Base-by-base conservation (phyloP, 805 yeast genomes). In the Candida ascalaphidarum region DNA sequence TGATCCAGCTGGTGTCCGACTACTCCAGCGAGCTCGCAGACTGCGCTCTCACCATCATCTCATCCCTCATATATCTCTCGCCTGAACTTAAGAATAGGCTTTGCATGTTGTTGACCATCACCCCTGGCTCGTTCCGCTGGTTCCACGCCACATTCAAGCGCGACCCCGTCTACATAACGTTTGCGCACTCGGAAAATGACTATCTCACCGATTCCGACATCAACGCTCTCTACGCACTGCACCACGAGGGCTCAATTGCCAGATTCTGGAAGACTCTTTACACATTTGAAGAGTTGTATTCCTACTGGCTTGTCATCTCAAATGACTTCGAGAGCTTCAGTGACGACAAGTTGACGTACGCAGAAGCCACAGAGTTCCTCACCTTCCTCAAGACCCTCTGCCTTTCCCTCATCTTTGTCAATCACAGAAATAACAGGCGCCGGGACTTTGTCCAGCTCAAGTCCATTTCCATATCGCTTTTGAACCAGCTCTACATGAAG, bases 251-350 rank as follows among this genome's bases (percentile, higher is more conserved):
- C 18, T 7, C 18, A 17, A 6, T 7, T 7, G 18, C 9, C 4
- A 26, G 26, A 3, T 62, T 61, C 28, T 60, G 64, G 61, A 48
- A 50, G 18, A 35, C 46, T 5, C 44, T 80, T 2, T 61, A 56
- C 24, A 45, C 77, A 1, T 69, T 76, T 34, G 61, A 78, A 32
- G 84, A 81, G 37, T 44, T 80, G 7, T 67, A 75, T 34, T 74
- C 85, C 1, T 79, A 76, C 41, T 71, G 81, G 71, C 50, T 81
- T 23, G 65, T 73, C 15, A 73, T 81, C 7, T 68, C 82, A 2
- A 78, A 74, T 37, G 94, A 82, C 43, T 52, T 58, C 8, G 88
- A 77, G 38, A 52, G 77, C 26, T 66, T 70, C 31, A 49, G 46
- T 8, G 55, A 50, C 5, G 65, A 64, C 13, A 58, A 71, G 19